Conservation (phyloP, 345 rosid species). For the Rhizophora apiculata region DNA sequence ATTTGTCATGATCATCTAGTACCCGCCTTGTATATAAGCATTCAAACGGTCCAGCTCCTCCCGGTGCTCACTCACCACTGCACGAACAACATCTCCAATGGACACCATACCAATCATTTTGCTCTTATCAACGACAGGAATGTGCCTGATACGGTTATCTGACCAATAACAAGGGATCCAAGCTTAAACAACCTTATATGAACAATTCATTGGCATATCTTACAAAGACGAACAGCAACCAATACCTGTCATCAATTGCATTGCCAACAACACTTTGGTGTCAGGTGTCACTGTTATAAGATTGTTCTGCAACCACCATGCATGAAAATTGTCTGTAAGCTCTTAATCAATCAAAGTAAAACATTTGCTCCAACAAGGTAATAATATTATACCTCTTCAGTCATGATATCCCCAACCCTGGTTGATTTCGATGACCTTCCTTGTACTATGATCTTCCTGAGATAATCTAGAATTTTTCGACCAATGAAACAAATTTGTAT, state of each 20-base stretch:
- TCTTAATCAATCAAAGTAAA: not conserved
- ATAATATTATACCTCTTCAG: slow-evolving; percentile 70
- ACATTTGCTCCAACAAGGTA: not conserved
- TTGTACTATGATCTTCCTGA: slow-evolving; percentile 93
- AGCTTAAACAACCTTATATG: not conserved
- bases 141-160: slow-evolving; percentile 96
- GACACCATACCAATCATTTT: slow-evolving; percentile 96
- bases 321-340: not conserved
- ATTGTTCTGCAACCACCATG: slow-evolving; percentile 56
- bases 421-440: slow-evolving; percentile 99
- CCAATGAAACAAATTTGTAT: not conserved
- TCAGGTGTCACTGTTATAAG: slow-evolving; percentile 89
- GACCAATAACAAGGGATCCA: slow-evolving; percentile 20
- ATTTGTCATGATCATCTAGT: slow-evolving; percentile 48
- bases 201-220: not conserved
- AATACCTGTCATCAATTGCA: slow-evolving; percentile 97
- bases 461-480: slow-evolving; percentile 51
- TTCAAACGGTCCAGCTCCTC: slow-evolving; percentile 88
- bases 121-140: slow-evolving; percentile 73
- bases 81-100: slow-evolving; percentile 97
- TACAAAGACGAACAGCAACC: not conserved
- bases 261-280: slow-evolving; percentile 89
- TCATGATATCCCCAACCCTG: slow-evolving; percentile 98
- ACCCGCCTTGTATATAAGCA: slow-evolving; percentile 92
- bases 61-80: slow-evolving; percentile 88